Conservation (phyloP, 2,329 filamentous ascomycete genomes). For the Aurifilum marmelostoma region DNA sequence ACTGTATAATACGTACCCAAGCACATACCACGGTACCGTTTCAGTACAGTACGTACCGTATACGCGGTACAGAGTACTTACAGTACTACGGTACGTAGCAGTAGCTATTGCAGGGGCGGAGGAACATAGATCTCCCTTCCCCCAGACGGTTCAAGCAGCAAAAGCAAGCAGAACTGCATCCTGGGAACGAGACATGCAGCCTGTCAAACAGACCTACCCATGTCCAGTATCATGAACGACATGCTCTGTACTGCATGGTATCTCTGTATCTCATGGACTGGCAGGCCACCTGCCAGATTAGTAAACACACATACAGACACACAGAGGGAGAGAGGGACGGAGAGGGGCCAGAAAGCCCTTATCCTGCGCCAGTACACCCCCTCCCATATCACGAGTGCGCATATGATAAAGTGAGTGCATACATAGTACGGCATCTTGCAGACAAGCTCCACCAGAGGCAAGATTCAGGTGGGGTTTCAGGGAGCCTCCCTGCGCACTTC, state of each 20-base stretch:
- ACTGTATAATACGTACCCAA: neutral
- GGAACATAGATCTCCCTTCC: neutral
- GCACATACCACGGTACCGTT: neutral
- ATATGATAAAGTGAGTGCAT: slow-evolving; percentile 16
- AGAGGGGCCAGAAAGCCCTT: neutral
- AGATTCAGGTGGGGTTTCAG: slow-evolving; percentile 29
- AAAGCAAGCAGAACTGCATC: neutral
- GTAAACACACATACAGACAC: neutral
- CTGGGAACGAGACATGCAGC: neutral
- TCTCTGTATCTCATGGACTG: neutral
- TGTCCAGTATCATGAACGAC: neutral
- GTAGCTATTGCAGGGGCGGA: neutral
- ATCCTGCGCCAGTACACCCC: neutral
- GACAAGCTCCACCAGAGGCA: slow-evolving; percentile 25
- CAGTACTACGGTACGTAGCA: neutral
- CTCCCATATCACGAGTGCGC: neutral
- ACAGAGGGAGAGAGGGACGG: too few species aligned
- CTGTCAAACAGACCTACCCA: neutral
- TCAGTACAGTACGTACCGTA: neutral
- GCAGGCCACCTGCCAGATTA: slow-evolving; percentile 4
- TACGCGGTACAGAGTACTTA: neutral
- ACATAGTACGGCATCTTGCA: slow-evolving; percentile 11
- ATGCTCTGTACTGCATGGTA: neutral
- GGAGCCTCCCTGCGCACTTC: slow-evolving; percentile 20
- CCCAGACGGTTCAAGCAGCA: neutral